Percentiles rank a stretch among this genome's conserved stretches.
Conservation (phyloP, 2,329 filamentous ascomycete genomes). For the Fonsecaea erecta region DNA sequence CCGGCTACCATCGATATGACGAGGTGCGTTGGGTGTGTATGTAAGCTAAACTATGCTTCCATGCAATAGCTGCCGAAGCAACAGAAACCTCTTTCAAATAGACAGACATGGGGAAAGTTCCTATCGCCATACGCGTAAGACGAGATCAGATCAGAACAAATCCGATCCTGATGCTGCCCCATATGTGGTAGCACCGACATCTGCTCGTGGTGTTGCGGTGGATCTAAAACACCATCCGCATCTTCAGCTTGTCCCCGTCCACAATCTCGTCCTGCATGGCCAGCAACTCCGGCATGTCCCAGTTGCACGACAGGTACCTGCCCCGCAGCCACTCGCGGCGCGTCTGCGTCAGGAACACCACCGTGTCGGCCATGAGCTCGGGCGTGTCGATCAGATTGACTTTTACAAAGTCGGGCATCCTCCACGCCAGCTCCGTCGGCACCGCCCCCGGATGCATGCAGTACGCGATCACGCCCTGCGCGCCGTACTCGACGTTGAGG, state of each 20-base stretch:
- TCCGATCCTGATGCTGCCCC: too few species aligned
- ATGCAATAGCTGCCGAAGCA: too few species aligned
- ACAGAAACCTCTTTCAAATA: too few species aligned
- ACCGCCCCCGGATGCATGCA: constrained; percentile 28
- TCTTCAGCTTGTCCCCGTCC: constrained; percentile 9
- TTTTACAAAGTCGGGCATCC: constrained; percentile 22
- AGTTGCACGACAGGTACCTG: constrained; percentile 9
- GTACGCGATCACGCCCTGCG: constrained; percentile 39
- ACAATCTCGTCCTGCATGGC: constrained; percentile 2
- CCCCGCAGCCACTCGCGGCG: constrained; percentile 26
- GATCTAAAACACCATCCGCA: constrained; percentile 7
- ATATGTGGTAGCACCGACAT: too few species aligned
- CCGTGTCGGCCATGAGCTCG: constrained; percentile 38
- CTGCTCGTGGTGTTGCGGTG: too few species aligned
- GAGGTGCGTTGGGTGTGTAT: too few species aligned
- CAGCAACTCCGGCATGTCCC: not conserved
- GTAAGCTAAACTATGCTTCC: too few species aligned
- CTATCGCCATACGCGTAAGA: too few species aligned
- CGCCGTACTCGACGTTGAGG: constrained; percentile 50
- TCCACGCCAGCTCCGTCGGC: constrained; percentile 24
- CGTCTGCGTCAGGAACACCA: constrained; percentile 38
- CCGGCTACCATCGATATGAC: too few species aligned
- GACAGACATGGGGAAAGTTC: too few species aligned
- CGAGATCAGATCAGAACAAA: too few species aligned
- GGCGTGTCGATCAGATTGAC: constrained; percentile 26